These are phyloP conservation scores for Melanomma pulvis-pyrius DNA, from an alignment of 495 filamentous ascomycete species.

Conservation along the genomic window DNA sequence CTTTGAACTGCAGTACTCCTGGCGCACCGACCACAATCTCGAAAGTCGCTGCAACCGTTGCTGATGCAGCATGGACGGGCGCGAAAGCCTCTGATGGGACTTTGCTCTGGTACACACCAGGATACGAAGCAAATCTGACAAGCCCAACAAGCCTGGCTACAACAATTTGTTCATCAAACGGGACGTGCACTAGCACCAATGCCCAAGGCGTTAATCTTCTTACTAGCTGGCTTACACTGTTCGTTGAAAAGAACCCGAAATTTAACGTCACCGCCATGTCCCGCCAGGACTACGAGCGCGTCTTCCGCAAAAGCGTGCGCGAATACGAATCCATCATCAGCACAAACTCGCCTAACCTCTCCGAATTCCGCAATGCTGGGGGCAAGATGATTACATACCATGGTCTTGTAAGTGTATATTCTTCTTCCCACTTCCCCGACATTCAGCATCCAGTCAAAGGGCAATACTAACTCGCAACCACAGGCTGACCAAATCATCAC, in stretches of 20 bases:
- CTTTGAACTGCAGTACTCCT: not conserved
- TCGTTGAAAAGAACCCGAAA: not conserved
- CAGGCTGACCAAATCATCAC: not conserved
- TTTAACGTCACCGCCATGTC: not conserved
- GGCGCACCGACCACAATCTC: not conserved
- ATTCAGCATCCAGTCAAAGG: no score
- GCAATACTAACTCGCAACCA: no score
- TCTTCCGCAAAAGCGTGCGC: constrained; percentile 1
- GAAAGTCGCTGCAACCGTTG: not conserved
- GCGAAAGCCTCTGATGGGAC: not conserved
- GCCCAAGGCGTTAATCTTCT: not conserved
- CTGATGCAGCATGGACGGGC: not conserved
- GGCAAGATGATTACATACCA: constrained; percentile 26
- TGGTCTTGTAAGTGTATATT: constrained; percentile 17
- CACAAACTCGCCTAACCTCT: constrained; percentile 10
- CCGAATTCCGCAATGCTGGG: constrained; percentile 4
- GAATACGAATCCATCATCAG: constrained; percentile 15
- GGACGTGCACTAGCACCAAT: not conserved
- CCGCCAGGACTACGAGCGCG: not conserved
- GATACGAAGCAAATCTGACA: not conserved
- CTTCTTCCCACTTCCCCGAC: no score
- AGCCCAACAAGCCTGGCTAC: not conserved
- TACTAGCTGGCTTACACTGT: not conserved
- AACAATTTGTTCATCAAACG: not conserved
- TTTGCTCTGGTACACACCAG: constrained; percentile 4